Evolutionary conservation across 805 yeast species (phyloP).

Genomic region (Candida oleophila): DNA sequence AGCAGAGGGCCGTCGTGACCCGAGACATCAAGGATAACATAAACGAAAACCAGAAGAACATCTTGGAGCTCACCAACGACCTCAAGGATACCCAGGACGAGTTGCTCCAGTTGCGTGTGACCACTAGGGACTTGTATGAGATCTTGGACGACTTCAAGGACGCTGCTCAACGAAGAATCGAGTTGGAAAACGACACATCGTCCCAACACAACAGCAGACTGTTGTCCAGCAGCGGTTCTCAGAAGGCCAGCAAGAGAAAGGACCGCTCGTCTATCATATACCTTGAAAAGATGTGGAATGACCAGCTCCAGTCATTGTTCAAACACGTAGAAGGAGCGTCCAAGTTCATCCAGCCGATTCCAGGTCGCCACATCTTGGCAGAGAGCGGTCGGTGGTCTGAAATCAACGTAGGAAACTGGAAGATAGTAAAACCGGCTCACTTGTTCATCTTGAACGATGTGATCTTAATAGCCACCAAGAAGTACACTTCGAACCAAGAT

Average conservation of each 20-base stretch:
- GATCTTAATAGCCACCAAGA: constrained; percentile 68
- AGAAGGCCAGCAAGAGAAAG: constrained; percentile 22
- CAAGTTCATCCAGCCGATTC: constrained; percentile 66
- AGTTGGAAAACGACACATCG: constrained; percentile 37
- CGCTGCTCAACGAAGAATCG: constrained; percentile 58
- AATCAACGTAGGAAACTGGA: constrained; percentile 80
- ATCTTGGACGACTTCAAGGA: constrained; percentile 58
- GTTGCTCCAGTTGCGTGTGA: constrained; percentile 57
- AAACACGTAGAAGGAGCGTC: constrained; percentile 91
- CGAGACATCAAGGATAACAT: constrained; percentile 59
- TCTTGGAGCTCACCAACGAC: constrained; percentile 58
- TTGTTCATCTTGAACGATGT: constrained; percentile 77
- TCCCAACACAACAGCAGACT: constrained; percentile 6
- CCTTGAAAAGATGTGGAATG: constrained; percentile 79
- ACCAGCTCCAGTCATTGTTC: constrained; percentile 65
- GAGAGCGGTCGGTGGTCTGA: constrained; percentile 88
- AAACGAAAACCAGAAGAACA: constrained; percentile 61
- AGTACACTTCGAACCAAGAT: constrained; percentile 25
- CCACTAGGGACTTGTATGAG: constrained; percentile 58
- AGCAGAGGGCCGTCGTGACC: constrained; percentile 50
- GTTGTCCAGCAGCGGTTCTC: constrained; percentile 10
- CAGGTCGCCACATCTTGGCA: constrained; percentile 76
- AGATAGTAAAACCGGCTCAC: constrained; percentile 73
- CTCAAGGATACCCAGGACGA: constrained; percentile 64
- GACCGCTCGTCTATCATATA: constrained; percentile 72